Percentiles rank a stretch among this genome's conserved stretches.
Conservation (phyloP, 2,329 filamentous ascomycete species). For the Tolypocladium nubicola region DNA sequence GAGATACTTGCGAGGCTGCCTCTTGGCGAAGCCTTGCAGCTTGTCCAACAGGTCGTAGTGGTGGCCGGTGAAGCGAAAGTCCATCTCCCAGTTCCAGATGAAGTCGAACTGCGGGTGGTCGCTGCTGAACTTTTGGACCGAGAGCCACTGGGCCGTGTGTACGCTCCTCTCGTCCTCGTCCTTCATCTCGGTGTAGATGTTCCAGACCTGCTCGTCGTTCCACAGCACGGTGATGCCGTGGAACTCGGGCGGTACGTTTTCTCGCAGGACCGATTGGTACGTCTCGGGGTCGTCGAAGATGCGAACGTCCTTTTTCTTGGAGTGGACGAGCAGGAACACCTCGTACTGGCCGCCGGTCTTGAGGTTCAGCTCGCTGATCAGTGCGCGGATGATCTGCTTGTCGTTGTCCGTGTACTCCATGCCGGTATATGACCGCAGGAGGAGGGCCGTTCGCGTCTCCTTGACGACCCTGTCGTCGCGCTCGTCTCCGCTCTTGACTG, state of each 20-base stretch:
- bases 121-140: slow-evolving; percentile 64
- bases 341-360: slow-evolving; percentile 73
- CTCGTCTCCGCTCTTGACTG: slow-evolving; percentile 3
- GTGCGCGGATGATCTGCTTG: slow-evolving; percentile 65
- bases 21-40: slow-evolving; percentile 49
- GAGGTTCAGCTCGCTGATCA: slow-evolving; percentile 67
- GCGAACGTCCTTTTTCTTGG: slow-evolving; percentile 50
- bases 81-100: slow-evolving; percentile 84
- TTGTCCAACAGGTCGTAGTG: slow-evolving; percentile 70
- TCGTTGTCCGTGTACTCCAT: slow-evolving; percentile 72
- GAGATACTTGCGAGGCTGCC: slow-evolving; percentile 59
- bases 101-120: slow-evolving; percentile 72
- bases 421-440: slow-evolving; percentile 66
- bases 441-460: slow-evolving; percentile 55
- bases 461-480: slow-evolving; percentile 12
- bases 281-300: slow-evolving; percentile 49
- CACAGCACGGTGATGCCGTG: slow-evolving; percentile 61
- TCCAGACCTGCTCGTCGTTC: slow-evolving; percentile 63
- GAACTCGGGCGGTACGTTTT: slow-evolving; percentile 60
- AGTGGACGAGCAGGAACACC: slow-evolving; percentile 69
- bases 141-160: slow-evolving; percentile 57
- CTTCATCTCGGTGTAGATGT: slow-evolving; percentile 67
- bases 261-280: slow-evolving; percentile 49
- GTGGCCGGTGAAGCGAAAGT: slow-evolving; percentile 68
- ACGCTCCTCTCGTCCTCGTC: slow-evolving; percentile 44